Conservation (phyloP, 73 alveolate species). For the Blepharisma stoltei region DNA sequence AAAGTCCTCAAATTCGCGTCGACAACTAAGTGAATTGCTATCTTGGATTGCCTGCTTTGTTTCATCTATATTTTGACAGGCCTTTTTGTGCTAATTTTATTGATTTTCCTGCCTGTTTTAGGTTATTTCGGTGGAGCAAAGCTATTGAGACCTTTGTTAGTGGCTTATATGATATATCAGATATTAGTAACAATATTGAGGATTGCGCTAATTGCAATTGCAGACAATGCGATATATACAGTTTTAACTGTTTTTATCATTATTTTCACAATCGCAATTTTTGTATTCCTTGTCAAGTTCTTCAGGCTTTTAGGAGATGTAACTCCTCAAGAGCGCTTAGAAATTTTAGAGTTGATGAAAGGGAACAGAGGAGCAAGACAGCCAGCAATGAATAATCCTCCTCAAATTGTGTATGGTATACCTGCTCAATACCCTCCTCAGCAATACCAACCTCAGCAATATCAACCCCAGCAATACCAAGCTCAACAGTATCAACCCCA, state of each 20-base stretch:
- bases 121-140: neutral
- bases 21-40: too few relatives aligned
- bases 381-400: too few relatives aligned
- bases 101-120: neutral
- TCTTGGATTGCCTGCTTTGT: conserved; percentile 8
- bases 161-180: conserved; percentile 4
- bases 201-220: neutral
- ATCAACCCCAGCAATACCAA: too few relatives aligned
- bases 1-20: too few relatives aligned
- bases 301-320: neutral
- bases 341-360: too few relatives aligned
- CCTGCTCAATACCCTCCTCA: too few relatives aligned
- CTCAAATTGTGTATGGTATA: too few relatives aligned
- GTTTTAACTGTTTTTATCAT: neutral
- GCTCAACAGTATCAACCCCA: too few relatives aligned
- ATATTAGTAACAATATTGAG: conserved; percentile 12
- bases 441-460: too few relatives aligned
- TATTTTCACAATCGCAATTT: neutral
- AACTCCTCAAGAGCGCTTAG: neutral
- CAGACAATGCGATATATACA: neutral
- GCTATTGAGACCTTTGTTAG: neutral
- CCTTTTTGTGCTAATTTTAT: neutral
- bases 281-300: neutral
- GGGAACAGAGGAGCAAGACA: too few relatives aligned
- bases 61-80: neutral